These are phyloP conservation scores for Biscutella laevigata DNA, from an alignment of 441 rosid genomes.

Conservation along the genomic window DNA sequence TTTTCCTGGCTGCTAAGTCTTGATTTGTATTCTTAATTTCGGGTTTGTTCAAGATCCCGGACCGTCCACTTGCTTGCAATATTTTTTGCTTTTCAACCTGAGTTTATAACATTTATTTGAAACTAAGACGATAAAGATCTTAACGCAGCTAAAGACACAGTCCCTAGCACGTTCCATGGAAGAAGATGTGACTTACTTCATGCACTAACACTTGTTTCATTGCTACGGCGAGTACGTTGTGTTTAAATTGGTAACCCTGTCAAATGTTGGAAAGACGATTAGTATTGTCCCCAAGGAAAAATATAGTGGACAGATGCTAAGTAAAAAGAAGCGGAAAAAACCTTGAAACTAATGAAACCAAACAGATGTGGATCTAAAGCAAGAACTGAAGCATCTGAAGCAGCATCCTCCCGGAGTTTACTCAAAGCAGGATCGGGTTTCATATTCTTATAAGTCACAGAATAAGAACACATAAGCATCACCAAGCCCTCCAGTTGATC, in stretches of 20 bases:
- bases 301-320: background rate
- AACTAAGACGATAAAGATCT: conserved; percentile 1
- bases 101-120: background rate
- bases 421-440: conserved; percentile 40
- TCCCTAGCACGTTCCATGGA: background rate
- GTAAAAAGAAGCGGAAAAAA: conserved; percentile 21
- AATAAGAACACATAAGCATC: conserved; percentile 65
- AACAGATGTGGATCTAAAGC: conserved; percentile 66
- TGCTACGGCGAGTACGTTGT: conserved; percentile 54
- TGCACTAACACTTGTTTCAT: conserved; percentile 85
- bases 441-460: conserved; percentile 55
- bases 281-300: conserved; percentile 12
- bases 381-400: conserved; percentile 46
- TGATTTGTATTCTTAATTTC: conserved; percentile 32
- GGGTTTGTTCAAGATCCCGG: conserved; percentile 28
- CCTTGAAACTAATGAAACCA: conserved; percentile 75
- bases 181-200: conserved; percentile 49
- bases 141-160: background rate
- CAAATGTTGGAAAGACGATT: conserved; percentile 22
- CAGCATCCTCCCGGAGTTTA: conserved; percentile 38
- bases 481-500: conserved; percentile 56
- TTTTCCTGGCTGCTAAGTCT: conserved; percentile 22
- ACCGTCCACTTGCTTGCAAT: conserved; percentile 53
- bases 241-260: conserved; percentile 59
- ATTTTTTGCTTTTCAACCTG: conserved; percentile 89